Percentiles rank a stretch among this genome's conserved stretches.
Conservation (phyloP, 495 filamentous ascomycete species). For the Xylaria longipes region DNA sequence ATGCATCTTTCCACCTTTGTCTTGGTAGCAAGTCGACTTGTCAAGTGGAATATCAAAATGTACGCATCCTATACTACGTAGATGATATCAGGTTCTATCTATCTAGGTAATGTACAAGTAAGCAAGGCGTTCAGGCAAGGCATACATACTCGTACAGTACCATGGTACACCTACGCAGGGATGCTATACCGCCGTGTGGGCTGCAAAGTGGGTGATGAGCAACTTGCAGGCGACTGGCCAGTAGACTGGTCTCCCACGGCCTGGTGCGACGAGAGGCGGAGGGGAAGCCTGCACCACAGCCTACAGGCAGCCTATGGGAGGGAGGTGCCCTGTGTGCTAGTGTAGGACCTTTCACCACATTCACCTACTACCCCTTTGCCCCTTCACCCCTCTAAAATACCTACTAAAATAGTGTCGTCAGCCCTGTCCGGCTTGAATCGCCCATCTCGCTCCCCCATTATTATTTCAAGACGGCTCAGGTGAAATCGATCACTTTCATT, state of each 20-base stretch:
- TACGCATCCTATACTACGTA: not conserved
- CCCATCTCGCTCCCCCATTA: constrained; percentile 8
- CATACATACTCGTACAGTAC: not conserved
- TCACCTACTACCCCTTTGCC: constrained; percentile 7
- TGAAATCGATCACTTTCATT: constrained; percentile 16
- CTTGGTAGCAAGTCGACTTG: not conserved
- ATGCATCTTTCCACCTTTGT: not conserved
- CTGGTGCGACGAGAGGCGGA: constrained; percentile 8
- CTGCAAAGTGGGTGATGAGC: not conserved
- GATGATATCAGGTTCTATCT: not conserved
- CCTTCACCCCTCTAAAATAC: constrained; percentile 15
- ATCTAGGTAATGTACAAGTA: not conserved
- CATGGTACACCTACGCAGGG: constrained; percentile 1
- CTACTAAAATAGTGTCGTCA: constrained; percentile 19
- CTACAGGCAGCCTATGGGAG: constrained; percentile 2
- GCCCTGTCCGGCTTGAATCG: constrained; percentile 13
- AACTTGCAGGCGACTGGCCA: not conserved
- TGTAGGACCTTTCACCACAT: constrained; percentile 13
- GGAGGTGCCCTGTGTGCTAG: not conserved
- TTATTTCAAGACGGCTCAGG: constrained; percentile 17
- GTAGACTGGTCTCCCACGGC: not conserved
- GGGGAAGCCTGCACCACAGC: constrained; percentile 1
- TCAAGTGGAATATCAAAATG: not conserved
- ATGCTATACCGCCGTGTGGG: not conserved
- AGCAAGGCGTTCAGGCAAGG: constrained; percentile 13